Conservation (phyloP, 768 basidiomycete species). For the Suillus hirtellus region DNA sequence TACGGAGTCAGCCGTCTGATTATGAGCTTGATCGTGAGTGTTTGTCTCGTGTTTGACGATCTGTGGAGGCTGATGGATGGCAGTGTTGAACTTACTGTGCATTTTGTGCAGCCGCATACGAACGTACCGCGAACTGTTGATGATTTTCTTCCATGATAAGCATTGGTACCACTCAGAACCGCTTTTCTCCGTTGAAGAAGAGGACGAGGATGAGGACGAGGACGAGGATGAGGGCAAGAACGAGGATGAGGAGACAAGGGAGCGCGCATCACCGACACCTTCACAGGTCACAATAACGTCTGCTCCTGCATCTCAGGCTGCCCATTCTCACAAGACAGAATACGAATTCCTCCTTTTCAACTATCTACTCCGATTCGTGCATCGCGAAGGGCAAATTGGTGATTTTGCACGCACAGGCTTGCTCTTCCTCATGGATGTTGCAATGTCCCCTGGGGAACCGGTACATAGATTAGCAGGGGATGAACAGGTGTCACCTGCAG, state of each 20-base stretch:
- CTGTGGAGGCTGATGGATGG: slow-evolving; percentile 12
- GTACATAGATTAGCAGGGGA: slow-evolving; percentile 41
- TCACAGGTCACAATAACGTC: slow-evolving; percentile 61
- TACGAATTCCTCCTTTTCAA: slow-evolving; percentile 97
- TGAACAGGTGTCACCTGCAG: slow-evolving; percentile 29
- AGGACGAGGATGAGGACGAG: slow-evolving; percentile 63
- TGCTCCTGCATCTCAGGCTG: slow-evolving; percentile 42
- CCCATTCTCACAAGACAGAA: slow-evolving; percentile 65
- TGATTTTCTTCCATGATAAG: slow-evolving; percentile 98
- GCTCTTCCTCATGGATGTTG: slow-evolving; percentile 93
- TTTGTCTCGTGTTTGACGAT: neutral
- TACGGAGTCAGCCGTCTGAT: slow-evolving; percentile 75
- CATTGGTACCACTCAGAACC: slow-evolving; percentile 82
- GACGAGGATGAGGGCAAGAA: slow-evolving; percentile 31
- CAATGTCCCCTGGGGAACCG: slow-evolving; percentile 78
- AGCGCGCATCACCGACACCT: slow-evolving; percentile 56
- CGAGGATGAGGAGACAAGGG: slow-evolving; percentile 11
- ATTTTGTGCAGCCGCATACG: slow-evolving; percentile 91
- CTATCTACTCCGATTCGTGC: slow-evolving; percentile 92
- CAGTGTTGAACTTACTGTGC: slow-evolving; percentile 91
- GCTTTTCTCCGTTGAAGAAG: slow-evolving; percentile 73
- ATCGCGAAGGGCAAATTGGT: slow-evolving; percentile 91
- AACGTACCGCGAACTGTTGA: slow-evolving; percentile 83
- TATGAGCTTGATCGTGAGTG: slow-evolving; percentile 84
- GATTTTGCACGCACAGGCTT: slow-evolving; percentile 92